phyloP scores from a whole-genome alignment of 164 flowering plant species.

The Vitis labrusca region DNA sequence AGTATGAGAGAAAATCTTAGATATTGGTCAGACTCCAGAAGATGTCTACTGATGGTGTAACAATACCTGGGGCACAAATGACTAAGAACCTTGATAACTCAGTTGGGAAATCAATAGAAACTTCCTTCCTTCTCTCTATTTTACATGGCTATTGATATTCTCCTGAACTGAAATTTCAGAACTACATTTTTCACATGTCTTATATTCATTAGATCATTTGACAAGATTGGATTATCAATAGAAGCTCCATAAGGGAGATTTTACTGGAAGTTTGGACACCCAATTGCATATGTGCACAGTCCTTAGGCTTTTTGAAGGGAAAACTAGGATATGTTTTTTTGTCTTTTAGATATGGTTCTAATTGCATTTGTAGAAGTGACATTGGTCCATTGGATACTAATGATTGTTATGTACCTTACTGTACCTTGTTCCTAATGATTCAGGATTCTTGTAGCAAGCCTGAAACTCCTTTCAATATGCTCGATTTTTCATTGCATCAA shows the following conservation, averaged over 20 bases:
- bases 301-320: too few species aligned
- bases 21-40: neutral
- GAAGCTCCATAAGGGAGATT: neutral
- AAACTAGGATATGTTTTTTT: too few species aligned
- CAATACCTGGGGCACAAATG: neutral
- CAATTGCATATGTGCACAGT: neutral
- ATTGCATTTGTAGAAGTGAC: neutral
- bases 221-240: neutral
- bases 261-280: conserved; percentile 1
- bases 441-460: conserved; percentile 40
- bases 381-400: neutral
- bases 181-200: neutral
- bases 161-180: neutral
- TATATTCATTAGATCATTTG: neutral
- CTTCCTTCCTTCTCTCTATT: neutral
- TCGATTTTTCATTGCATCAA: conserved; percentile 30
- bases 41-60: neutral
- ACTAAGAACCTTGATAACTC: neutral
- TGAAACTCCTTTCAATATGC: conserved; percentile 24
- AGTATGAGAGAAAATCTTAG: conserved; percentile 11
- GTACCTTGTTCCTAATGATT: conserved; percentile 15
- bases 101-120: neutral
- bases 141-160: neutral
- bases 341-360: neutral
- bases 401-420: neutral